Percentiles rank a stretch among this genome's conserved stretches.
These are phyloP conservation scores for Penicillium frequentans DNA, from an alignment of 2,329 filamentous ascomycete genomes.

Conservation along the genomic window DNA sequence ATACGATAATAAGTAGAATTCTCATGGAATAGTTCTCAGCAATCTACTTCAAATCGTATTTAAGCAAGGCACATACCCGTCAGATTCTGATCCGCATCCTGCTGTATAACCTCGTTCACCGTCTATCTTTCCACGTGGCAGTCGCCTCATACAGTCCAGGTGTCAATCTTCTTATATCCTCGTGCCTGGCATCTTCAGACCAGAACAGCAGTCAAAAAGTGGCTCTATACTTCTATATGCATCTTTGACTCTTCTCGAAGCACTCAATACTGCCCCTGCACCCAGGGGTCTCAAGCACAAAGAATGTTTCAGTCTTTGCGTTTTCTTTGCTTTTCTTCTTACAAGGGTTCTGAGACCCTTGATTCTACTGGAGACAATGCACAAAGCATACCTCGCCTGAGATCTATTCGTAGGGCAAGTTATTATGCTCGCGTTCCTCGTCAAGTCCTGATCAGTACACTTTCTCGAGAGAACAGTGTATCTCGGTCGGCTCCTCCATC, in stretches of 20 bases:
- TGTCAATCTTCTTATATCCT: neutral
- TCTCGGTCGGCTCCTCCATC: neutral
- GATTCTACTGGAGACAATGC: neutral
- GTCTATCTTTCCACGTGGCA: slow-evolving; percentile 1
- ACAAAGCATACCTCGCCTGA: slow-evolving; percentile 7
- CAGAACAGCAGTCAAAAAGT: neutral
- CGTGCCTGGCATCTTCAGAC: neutral
- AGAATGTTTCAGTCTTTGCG: slow-evolving; percentile 10
- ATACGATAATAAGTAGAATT: neutral
- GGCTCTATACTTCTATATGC: neutral
- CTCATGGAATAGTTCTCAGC: neutral
- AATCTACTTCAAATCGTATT: neutral
- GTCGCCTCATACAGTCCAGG: neutral
- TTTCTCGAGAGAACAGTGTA: neutral
- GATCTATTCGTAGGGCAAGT: slow-evolving; percentile 2
- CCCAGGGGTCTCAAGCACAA: neutral
- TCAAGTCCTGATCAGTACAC: neutral
- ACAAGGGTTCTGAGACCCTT: neutral
- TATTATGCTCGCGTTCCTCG: slow-evolving; percentile 2
- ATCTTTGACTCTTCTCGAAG: neutral
- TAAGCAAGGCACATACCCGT: neutral
- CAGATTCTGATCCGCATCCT: neutral
- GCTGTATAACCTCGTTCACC: slow-evolving; percentile 2
- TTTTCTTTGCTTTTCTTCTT: slow-evolving; percentile 20
- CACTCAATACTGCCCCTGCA: neutral